phyloP scores from a whole-genome alignment of 2,329 filamentous ascomycete species.

The Phialophora expanda region DNA sequence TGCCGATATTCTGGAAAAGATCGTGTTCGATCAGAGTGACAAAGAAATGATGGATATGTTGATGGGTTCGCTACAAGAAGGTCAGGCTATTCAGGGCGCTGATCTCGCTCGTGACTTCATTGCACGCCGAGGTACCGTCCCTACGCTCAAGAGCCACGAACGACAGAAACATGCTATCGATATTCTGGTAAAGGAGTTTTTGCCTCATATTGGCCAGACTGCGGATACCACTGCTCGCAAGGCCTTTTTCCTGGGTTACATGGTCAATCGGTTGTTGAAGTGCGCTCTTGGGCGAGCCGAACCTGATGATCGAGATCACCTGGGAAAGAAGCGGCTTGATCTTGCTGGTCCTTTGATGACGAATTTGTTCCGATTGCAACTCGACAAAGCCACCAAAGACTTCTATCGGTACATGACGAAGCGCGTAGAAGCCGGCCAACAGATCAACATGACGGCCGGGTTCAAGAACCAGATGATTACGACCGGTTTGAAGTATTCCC shows the following conservation, averaged over 20 bases:
- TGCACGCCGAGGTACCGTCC: slow-evolving; percentile 81
- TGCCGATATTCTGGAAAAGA: slow-evolving; percentile 96
- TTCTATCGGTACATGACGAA: slow-evolving; percentile 89
- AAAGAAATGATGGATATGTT: slow-evolving; percentile 97
- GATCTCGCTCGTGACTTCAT: slow-evolving; percentile 95
- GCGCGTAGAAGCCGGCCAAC: slow-evolving; percentile 84
- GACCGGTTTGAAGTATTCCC: slow-evolving; percentile 92
- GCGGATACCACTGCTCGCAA: slow-evolving; percentile 95
- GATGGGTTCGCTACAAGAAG: slow-evolving; percentile 95
- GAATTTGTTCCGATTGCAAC: slow-evolving; percentile 92
- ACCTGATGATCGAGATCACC: slow-evolving; percentile 96
- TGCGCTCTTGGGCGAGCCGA: slow-evolving; percentile 91
- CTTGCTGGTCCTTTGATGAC: slow-evolving; percentile 91
- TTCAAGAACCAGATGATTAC: slow-evolving; percentile 91
- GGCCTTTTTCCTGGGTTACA: slow-evolving; percentile 97
- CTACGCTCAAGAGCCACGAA: slow-evolving; percentile 74
- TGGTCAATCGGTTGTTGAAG: slow-evolving; percentile 95
- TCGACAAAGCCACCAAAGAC: slow-evolving; percentile 88
- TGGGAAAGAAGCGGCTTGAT: slow-evolving; percentile 97
- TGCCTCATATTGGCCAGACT: slow-evolving; percentile 94
- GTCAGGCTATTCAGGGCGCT: slow-evolving; percentile 92
- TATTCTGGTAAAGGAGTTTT: slow-evolving; percentile 93
- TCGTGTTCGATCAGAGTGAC: slow-evolving; percentile 94
- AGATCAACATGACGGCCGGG: slow-evolving; percentile 88
- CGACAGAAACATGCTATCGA: slow-evolving; percentile 92